Evolutionary conservation across 768 basidiomycete genomes (phyloP).

Genomic region (Mycena floridula): DNA sequence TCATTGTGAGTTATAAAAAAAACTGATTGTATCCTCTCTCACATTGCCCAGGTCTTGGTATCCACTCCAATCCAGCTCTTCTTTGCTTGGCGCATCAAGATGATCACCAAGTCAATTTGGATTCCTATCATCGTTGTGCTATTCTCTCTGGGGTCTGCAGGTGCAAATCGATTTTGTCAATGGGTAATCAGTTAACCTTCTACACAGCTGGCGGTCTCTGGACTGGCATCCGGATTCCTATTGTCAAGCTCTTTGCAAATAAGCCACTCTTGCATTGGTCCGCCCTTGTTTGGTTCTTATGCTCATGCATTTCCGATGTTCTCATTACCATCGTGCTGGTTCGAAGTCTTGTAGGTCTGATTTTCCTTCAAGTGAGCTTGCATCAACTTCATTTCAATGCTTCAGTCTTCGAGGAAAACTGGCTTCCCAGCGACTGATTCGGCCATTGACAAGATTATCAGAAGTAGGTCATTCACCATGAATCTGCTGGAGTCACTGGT

Average conservation of each 20-base stretch:
- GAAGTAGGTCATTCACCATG: constrained; percentile 7
- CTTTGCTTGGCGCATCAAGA: constrained; percentile 9
- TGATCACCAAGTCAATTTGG: constrained; percentile 7
- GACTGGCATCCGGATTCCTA: not conserved
- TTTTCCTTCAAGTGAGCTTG: not conserved
- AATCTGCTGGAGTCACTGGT: not conserved
- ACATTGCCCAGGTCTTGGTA: constrained; percentile 10
- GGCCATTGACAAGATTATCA: constrained; percentile 13
- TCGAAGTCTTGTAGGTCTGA: not conserved
- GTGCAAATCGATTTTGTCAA: not conserved
- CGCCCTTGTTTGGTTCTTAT: constrained; percentile 3
- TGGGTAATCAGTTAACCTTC: not conserved
- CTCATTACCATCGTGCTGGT: constrained; percentile 2
- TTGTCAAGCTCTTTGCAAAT: not conserved
- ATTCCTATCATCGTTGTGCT: constrained; percentile 6
- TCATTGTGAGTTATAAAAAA: constrained; percentile 17
- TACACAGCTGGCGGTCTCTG: constrained; percentile 2
- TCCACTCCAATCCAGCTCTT: no score
- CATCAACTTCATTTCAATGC: not conserved
- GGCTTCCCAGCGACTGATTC: constrained; percentile 11
- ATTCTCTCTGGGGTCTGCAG: constrained; percentile 1
- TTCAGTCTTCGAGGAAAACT: constrained; percentile 9
- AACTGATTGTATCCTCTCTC: constrained; percentile 10
- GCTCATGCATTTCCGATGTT: constrained; percentile 2
- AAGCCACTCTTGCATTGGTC: not conserved